Base-by-base conservation (phyloP, 257 asterid species). In the Phtheirospermum japonicum region DNA sequence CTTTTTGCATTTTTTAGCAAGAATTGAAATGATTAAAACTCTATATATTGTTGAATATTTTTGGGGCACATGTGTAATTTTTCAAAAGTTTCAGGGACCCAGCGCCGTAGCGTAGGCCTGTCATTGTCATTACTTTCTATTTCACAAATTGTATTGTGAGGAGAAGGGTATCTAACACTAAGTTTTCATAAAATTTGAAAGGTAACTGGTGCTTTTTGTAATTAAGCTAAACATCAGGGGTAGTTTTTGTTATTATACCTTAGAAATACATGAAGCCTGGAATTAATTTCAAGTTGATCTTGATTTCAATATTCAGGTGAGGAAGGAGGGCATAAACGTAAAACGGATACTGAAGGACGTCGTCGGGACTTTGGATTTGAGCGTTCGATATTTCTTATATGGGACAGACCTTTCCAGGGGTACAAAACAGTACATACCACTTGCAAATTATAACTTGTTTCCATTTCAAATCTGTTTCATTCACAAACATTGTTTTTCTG, bases 321-420 rank as follows among this genome's bases (percentile, higher is more conserved):
- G 59, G 69, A 71, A 74, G 50, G 85, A 82, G 63, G 75, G 68
- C 28, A 32, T 31, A 57, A 69, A 63, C 14, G 69, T 68, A 57
- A 70, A 76, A 63, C 69, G 50, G 23, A 61, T 67, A 57, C 45
- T 70, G 64, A 76, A 83, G 74, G 72, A 82, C 53, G 76, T 86
- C 0, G 80, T 77, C 7, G 96, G 96, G 53, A 88, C 95, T 6
- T 71, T 85, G 53, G 96, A 83, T 70, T 75, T 85, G 75, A 80
- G 80, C 80, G 61, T 83, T 40, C 73, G 81, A 36, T 59, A 62
- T 71, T 77, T 82, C 52, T 71, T 80, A 12, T 69, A 70, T 0
- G 82, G 82, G 83, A 48, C 75, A 84, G 71, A 71, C 66, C 5
- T 80, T 73, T 71, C 93, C 90, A 12, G 85, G 85, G 85, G 93